phyloP scores from a whole-genome alignment of 23 red algal genomes.

The Gracilaria domingensis region DNA sequence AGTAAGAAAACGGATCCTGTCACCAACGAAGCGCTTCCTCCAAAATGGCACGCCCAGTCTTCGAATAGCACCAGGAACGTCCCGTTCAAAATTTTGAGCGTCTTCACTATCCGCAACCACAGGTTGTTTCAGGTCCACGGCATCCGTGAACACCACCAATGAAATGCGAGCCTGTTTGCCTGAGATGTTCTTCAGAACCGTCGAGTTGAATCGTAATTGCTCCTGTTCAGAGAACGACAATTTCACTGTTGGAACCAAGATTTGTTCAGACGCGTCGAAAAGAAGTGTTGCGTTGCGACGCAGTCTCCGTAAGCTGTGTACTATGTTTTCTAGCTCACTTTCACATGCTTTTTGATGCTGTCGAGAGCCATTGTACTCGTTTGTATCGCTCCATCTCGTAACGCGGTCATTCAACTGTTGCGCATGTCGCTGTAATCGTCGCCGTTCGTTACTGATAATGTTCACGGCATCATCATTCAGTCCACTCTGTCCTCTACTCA shows the following conservation, averaged over 20 bases:
- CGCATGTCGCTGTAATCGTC: slow-evolving; percentile 34
- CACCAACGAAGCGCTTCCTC: slow-evolving; percentile 49
- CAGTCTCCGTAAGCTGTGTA: not conserved
- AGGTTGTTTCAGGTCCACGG: slow-evolving; percentile 17
- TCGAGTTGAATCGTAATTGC: slow-evolving; percentile 49
- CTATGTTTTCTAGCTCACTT: slow-evolving; percentile 37
- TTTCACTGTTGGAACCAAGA: slow-evolving; percentile 45
- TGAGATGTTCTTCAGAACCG: slow-evolving; percentile 51
- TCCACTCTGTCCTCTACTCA: not conserved
- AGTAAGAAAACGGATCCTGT: slow-evolving; percentile 34
- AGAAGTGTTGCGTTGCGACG: slow-evolving; percentile 20
- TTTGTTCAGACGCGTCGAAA: slow-evolving; percentile 39
- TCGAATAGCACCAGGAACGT: slow-evolving; percentile 56
- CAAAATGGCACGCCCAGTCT: slow-evolving; percentile 49
- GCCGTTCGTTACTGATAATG: slow-evolving; percentile 19
- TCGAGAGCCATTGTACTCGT: not conserved
- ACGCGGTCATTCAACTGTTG: slow-evolving; percentile 13
- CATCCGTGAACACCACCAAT: slow-evolving; percentile 63
- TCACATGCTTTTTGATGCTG: slow-evolving; percentile 6
- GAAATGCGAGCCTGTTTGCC: slow-evolving; percentile 50
- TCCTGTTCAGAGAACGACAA: slow-evolving; percentile 26
- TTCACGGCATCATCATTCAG: slow-evolving; percentile 8
- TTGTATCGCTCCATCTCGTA: slow-evolving; percentile 17
- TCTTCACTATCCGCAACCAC: slow-evolving; percentile 47
- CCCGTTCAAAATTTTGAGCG: slow-evolving; percentile 34